Evolutionary conservation across 768 basidiomycete genomes (phyloP), one percentile per base, ranked within the genome.

Genomic region (Mycena polygramma): DNA sequence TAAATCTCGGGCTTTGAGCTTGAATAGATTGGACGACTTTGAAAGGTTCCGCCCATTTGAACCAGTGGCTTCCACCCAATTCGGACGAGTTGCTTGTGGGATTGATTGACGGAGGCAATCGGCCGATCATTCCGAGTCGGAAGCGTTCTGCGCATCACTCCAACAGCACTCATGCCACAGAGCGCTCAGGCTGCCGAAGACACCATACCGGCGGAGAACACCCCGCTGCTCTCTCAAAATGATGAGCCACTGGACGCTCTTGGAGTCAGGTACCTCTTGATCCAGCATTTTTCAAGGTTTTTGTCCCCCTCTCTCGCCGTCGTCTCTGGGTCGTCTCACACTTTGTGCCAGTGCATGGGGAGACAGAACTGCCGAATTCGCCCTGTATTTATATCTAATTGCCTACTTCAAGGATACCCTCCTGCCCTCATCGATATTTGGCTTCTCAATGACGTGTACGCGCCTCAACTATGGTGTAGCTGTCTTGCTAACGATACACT

Each of bases 391-490:
- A 17, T 83, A 81, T 70, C 78, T 87, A 37, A 79, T 86, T 61
- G 75, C 74, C 2, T 72, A 84, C 22, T 87, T 84, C 77, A 82
- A 82, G 8, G 70, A 76, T 35, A 84, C 86, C 0, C 79, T 88
- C 4, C 76, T 89, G 0, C 87, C 87, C 1, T 82, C 86, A 0
- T 86, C 87, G 1, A 76, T 88, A 19, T 85, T 82, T 67, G 88
- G 86, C 0, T 86, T 89, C 69, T 74, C 79, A 41, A 81, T 80
- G 11, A 85, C 85, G 2, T n/a, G 66, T 73, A 66, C 46, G 17
- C 39, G 70, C 73, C 77, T 46, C 43, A 13, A 2, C 7, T 1
- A 30, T 26, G 15, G 24, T 57, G 22, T 2, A 24, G 35, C 52
- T 59, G 20, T 30, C 30, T 30, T 30, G 30, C 30, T 30, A 30